Evolutionary conservation across 2,329 filamentous ascomycete species (phyloP).

Genomic region (Ophiocordyceps camponoti-saundersi): DNA sequence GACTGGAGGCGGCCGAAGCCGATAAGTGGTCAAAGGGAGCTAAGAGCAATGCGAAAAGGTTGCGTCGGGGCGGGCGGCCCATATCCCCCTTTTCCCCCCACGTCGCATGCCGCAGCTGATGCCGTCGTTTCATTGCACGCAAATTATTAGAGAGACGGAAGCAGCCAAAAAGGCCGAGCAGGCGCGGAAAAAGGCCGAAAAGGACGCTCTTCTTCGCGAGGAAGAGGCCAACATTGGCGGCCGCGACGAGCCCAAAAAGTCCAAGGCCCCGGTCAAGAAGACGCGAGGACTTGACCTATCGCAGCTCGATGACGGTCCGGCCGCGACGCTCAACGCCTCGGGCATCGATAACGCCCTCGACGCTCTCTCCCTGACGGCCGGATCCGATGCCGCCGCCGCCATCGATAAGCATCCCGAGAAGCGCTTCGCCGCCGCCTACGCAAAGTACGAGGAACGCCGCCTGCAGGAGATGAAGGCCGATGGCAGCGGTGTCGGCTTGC

Average conservation of each 20-base stretch:
- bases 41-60: constrained; percentile 83
- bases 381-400: constrained; percentile 49
- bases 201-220: constrained; percentile 63
- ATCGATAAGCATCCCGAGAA: constrained; percentile 81
- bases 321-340: constrained; percentile 54
- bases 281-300: constrained; percentile 56
- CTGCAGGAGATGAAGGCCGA: constrained; percentile 76
- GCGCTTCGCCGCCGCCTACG: constrained; percentile 71
- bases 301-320: constrained; percentile 50
- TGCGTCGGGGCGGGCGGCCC: constrained; percentile 15
- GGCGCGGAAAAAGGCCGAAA: constrained; percentile 85
- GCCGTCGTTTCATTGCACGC: too few relatives aligned
- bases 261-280: constrained; percentile 52
- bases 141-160: constrained; percentile 16
- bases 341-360: constrained; percentile 92
- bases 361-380: constrained; percentile 50
- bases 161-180: constrained; percentile 61
- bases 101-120: background rate
- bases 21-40: constrained; percentile 71
- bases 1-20: constrained; percentile 50
- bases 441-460: constrained; percentile 64
- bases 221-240: constrained; percentile 55
- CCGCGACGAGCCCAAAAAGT: constrained; percentile 46
- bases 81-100: background rate
- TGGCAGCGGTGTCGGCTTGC: constrained; percentile 51